A percentile compares a stretch with the other conserved stretches of the same genome.
These are phyloP conservation scores for Porodaedalea pini DNA, from an alignment of 1,284 basidiomycete genomes.

Conservation along the genomic window DNA sequence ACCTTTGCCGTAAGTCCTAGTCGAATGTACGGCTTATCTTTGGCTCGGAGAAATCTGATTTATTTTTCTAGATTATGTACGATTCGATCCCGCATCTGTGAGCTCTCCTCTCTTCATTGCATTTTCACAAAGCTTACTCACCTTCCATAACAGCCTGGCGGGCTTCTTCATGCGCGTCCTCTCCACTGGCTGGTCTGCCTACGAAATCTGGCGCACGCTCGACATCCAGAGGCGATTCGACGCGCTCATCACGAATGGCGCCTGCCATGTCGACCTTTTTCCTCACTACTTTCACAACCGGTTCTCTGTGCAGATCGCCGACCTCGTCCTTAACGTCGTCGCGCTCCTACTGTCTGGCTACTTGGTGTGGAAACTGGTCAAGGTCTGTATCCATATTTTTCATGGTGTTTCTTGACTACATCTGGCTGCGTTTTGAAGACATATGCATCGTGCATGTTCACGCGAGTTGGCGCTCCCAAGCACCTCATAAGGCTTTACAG, in stretches of 20 bases:
- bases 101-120: neutral
- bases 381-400: conserved; percentile 29
- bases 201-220: conserved; percentile 45
- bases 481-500: conserved; percentile 46
- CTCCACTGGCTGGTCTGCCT: conserved; percentile 48
- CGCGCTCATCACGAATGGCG: conserved; percentile 39
- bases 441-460: conserved; percentile 48
- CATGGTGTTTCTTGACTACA: neutral
- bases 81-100: conserved; percentile 51
- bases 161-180: conserved; percentile 45
- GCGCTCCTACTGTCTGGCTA: conserved; percentile 41
- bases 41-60: neutral
- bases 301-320: conserved; percentile 39
- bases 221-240: conserved; percentile 35
- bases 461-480: conserved; percentile 49
- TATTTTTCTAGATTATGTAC: conserved; percentile 29
- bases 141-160: conserved; percentile 31
- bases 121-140: neutral
- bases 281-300: conserved; percentile 41
- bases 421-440: neutral
- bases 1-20: conserved; percentile 37
- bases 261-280: conserved; percentile 46
- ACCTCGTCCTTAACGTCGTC: conserved; percentile 43
- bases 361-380: conserved; percentile 46
- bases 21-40: no score